Conservation (phyloP, 108 stramenopile genomes). For the Nannochloropsis gaditana region DNA sequence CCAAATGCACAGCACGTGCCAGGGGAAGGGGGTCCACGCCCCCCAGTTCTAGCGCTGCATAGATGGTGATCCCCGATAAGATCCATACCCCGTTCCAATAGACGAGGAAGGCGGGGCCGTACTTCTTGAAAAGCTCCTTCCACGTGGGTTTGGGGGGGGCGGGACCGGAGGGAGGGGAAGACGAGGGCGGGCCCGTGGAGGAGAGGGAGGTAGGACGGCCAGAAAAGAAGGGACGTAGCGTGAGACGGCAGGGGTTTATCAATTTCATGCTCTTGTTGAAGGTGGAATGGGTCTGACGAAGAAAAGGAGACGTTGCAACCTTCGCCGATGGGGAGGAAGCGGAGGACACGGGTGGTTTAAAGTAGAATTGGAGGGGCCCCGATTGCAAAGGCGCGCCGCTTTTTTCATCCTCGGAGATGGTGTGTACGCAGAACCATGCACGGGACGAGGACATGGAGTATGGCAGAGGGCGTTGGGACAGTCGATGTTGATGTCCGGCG, state of each 20-base stretch:
- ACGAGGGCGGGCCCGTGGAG: background rate
- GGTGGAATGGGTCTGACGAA: background rate
- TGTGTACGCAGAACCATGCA: background rate
- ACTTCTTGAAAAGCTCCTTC: background rate
- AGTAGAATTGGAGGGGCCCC: background rate
- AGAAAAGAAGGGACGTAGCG: background rate
- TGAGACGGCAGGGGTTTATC: background rate
- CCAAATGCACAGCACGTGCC: background rate
- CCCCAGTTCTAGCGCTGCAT: background rate
- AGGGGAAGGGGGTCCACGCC: background rate
- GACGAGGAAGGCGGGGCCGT: background rate
- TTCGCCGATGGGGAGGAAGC: background rate
- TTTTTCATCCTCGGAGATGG: background rate
- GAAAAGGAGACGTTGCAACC: background rate
- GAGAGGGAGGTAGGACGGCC: background rate
- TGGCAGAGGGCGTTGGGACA: background rate
- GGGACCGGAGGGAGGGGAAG: background rate
- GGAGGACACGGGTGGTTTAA: background rate
- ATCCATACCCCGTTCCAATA: constrained; percentile 8
- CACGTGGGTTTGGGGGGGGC: background rate
- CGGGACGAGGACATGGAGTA: background rate
- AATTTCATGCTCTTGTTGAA: too few relatives aligned
- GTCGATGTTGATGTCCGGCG: background rate
- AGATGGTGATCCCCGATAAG: background rate
- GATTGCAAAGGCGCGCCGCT: background rate